A percentile compares a stretch with the other conserved stretches of the same genome.
These are phyloP conservation scores for Penicillium sp. DNA, from an alignment of 2,329 filamentous ascomycete species.

Conservation along the genomic window DNA sequence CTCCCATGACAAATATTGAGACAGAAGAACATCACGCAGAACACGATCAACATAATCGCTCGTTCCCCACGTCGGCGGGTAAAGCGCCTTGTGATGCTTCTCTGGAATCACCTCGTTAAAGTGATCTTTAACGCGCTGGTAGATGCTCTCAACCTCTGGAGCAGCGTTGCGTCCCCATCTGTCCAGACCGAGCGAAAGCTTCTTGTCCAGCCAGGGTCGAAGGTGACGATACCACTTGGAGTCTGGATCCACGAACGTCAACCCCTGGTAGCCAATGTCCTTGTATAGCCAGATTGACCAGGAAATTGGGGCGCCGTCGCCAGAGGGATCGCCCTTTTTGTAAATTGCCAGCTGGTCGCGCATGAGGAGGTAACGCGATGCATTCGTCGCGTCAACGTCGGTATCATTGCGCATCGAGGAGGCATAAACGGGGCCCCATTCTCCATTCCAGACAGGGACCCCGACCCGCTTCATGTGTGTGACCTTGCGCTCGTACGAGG, in stretches of 20 bases:
- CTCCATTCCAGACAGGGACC: constrained; percentile 54
- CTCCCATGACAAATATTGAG: not conserved
- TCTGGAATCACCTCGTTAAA: not conserved
- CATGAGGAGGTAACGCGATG: not conserved
- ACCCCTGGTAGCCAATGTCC: constrained; percentile 57
- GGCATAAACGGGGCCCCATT: constrained; percentile 48
- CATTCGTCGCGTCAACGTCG: not conserved
- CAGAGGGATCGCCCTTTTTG: not conserved
- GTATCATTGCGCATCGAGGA: constrained; percentile 11
- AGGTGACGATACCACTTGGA: not conserved
- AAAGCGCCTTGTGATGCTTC: not conserved
- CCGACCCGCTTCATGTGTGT: not conserved
- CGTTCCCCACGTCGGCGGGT: not conserved
- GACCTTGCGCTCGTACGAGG: not conserved
- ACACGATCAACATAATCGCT: not conserved
- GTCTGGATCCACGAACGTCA: constrained; percentile 31
- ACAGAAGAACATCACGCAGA: not conserved
- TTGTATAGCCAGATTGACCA: constrained; percentile 63
- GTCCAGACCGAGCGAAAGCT: not conserved
- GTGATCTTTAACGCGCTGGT: not conserved
- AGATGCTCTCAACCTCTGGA: not conserved
- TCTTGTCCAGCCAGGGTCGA: not conserved
- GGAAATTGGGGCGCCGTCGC: constrained; percentile 30
- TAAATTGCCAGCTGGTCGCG: not conserved
- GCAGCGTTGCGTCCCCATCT: not conserved